A percentile compares a stretch with the other conserved stretches of the same genome.
These are phyloP conservation scores for Pisolithus thermaeus DNA, from an alignment of 1,284 basidiomycete species.

Conservation along the genomic window DNA sequence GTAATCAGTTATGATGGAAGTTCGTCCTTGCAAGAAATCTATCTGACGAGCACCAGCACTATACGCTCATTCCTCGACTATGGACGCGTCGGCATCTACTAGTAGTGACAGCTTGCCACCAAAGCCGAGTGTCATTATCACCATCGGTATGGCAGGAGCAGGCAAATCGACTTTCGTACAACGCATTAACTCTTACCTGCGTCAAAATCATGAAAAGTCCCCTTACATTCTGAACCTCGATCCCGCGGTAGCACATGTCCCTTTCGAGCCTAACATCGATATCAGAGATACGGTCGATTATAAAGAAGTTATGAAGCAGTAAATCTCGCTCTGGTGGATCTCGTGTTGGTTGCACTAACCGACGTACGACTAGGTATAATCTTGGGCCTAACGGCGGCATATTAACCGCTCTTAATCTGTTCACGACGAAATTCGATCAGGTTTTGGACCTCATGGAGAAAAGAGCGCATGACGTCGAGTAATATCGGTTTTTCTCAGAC, in stretches of 20 bases:
- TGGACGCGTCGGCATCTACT: conserved; percentile 3
- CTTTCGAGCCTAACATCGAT: conserved; percentile 96
- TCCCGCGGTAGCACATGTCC: conserved; percentile 87
- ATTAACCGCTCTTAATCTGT: conserved; percentile 93
- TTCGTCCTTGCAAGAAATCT: no score
- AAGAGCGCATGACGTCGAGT: conserved; percentile 84
- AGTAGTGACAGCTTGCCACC: conserved; percentile 17
- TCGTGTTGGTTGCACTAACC: no score
- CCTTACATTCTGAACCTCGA: conserved; percentile 98
- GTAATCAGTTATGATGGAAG: no score
- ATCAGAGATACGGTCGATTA: conserved; percentile 98
- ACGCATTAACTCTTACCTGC: conserved; percentile 84
- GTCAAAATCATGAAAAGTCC: conserved; percentile 56
- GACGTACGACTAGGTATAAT: conserved; percentile 69
- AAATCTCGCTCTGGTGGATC: conserved; percentile 35
- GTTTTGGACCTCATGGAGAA: conserved; percentile 92
- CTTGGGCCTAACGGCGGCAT: conserved; percentile 98
- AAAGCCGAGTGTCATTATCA: conserved; percentile 78
- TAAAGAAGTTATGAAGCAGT: conserved; percentile 99
- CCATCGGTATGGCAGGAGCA: conserved; percentile 92
- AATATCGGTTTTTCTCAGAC: conserved; percentile 24
- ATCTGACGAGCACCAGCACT: no score
- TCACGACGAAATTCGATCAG: conserved; percentile 99
- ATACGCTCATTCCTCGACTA: background rate
- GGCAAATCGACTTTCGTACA: conserved; percentile 98